phyloP scores from a whole-genome alignment of 2,329 filamentous ascomycete genomes.

The Epichloe hybrida region DNA sequence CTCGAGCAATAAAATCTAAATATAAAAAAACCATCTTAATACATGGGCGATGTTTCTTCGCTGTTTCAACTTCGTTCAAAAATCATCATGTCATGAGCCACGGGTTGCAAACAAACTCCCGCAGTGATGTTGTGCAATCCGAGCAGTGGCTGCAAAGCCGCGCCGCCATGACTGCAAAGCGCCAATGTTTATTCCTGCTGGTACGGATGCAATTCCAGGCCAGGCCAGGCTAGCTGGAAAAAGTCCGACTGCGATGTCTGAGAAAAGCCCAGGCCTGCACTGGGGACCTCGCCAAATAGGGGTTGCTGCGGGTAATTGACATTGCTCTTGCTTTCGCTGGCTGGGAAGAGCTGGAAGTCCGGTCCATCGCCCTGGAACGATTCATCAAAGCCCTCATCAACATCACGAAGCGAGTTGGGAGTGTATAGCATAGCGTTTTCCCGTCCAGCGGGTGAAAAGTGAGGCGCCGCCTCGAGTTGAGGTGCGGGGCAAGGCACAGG shows the following conservation, averaged over 20 bases:
- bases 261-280: constrained; percentile 36
- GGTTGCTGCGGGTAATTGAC: constrained; percentile 30
- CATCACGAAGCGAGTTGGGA: constrained; percentile 44
- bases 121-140: neutral
- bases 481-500: constrained; percentile 14
- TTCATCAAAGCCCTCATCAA: constrained; percentile 55
- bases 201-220: constrained; percentile 9
- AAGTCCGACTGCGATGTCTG: constrained; percentile 40
- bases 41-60: neutral
- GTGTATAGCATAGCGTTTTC: constrained; percentile 57
- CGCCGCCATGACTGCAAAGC: neutral
- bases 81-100: neutral
- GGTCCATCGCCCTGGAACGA: constrained; percentile 29
- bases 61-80: neutral
- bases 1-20: neutral
- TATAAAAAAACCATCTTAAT: neutral
- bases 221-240: constrained; percentile 29
- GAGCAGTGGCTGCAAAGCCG: neutral
- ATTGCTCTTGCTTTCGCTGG: constrained; percentile 27
- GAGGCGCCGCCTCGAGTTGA: constrained; percentile 22
- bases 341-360: constrained; percentile 52
- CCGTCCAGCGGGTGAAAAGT: constrained; percentile 58
- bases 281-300: constrained; percentile 38
- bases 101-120: neutral
- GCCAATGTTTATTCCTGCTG: neutral